These are phyloP conservation scores for Cercospora sp. DNA, from an alignment of 2,329 filamentous ascomycete genomes.

Conservation along the genomic window DNA sequence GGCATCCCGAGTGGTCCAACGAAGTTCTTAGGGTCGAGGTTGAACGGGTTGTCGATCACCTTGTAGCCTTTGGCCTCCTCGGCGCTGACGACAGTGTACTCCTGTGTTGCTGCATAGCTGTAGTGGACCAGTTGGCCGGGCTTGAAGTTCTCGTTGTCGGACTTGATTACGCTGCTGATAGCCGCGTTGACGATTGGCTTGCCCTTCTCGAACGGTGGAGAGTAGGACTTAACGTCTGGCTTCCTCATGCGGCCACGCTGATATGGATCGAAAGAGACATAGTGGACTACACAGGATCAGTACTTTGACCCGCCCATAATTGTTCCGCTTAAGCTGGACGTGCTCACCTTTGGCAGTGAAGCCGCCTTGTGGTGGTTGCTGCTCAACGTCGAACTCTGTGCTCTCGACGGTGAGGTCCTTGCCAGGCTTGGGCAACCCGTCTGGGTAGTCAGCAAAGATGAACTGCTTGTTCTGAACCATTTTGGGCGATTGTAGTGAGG, in stretches of 20 bases:
- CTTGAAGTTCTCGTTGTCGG: conserved; percentile 62
- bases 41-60: conserved; percentile 68
- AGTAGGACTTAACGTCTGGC: conserved; percentile 67
- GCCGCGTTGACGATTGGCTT: conserved; percentile 64
- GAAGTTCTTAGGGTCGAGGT: conserved; percentile 66
- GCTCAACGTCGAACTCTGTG: conserved; percentile 66
- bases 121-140: conserved; percentile 66
- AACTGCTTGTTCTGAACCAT: conserved; percentile 71
- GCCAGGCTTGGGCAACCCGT: conserved; percentile 66
- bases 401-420: conserved; percentile 69
- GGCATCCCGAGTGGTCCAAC: conserved; percentile 77
- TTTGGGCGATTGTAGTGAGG: conserved; percentile 22
- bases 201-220: conserved; percentile 61
- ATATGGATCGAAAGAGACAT: conserved; percentile 81
- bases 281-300: conserved; percentile 54
- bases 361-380: conserved; percentile 62
- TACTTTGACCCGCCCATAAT: background rate
- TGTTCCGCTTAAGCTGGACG: background rate
- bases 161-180: conserved; percentile 70
- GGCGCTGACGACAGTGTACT: conserved; percentile 64
- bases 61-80: conserved; percentile 45
- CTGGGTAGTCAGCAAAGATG: conserved; percentile 69
- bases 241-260: conserved; percentile 76
- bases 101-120: conserved; percentile 38
- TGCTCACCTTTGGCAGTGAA: conserved; percentile 58